Base-by-base conservation (phyloP, 2,329 filamentous ascomycete genomes). In the Colletotrichum endophyticum region DNA sequence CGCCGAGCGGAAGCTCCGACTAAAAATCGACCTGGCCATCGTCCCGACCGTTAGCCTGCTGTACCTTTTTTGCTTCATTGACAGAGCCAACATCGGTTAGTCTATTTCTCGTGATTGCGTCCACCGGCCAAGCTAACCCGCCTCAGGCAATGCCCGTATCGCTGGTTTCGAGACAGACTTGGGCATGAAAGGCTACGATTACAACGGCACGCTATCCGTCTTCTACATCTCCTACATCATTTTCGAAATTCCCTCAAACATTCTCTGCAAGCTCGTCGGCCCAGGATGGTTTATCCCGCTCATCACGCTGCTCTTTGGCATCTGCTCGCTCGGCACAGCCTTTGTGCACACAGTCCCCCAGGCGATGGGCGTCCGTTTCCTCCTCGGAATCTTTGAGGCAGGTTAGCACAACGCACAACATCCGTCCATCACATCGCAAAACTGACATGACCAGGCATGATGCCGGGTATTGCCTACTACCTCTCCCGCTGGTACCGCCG, bases 11-110 rank as follows among this genome's bases (percentile, higher is more conserved):
- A 79, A 73, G 27, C 86, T 94, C 15, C 85, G 91, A 4, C 82
- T 84, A 75, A 94, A 94, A 80, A 91, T 94, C 22, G 92, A 94
- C 78, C 79, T 91, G 6, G 90, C 87, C 80, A 89, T 93, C 74
- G 86, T 94, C 2, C 92, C 92, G 0, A 92, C 91, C 0, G 91
- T 93, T 2, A 86, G 91, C 6, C 78, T 94, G 5, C 85, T 94
- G 8, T 94, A 94, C 78, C 86, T 94, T 0, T 93, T 93, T 79
- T 93, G 91, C 82, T 94, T 93, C 82, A 93, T 94, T 76, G 92
- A 94, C 80, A 87, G 92, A 27, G 90, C 92, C 34, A 94, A 94
- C 79, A 93, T 94, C 67, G 92, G 91, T 91, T 82, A 74, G 84
- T 64, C 1, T 22, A 0, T 1, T n/a, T 11, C 32, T 3, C 25